These are phyloP conservation scores for Gardenia jasminoides DNA, from an alignment of 257 asterid genomes.

Conservation along the genomic window DNA sequence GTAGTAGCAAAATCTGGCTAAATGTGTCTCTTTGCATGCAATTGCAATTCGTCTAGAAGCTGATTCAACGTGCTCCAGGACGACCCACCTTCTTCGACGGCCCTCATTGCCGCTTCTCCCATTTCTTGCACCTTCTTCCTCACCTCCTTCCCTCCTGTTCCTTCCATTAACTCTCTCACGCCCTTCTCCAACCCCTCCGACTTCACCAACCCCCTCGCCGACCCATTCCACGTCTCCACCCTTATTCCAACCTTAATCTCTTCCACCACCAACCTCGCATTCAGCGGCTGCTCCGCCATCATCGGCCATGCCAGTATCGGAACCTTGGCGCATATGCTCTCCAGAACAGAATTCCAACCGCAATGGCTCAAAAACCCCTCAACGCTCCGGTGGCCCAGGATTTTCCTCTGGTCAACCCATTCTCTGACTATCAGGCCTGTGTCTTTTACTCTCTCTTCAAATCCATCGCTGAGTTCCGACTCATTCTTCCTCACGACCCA, in stretches of 20 bases:
- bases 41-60: conserved; percentile 28
- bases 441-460: conserved; percentile 33
- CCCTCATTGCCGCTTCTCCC: conserved; percentile 41
- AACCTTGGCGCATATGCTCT: conserved; percentile 63
- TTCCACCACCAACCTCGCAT: conserved; percentile 63
- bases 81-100: conserved; percentile 60
- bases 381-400: conserved; percentile 46
- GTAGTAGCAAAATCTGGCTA: no score
- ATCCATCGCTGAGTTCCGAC: conserved; percentile 12
- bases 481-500: conserved; percentile 52
- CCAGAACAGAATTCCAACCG: conserved; percentile 72
- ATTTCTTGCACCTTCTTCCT: conserved; percentile 41
- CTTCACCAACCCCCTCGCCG: conserved; percentile 51
- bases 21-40: conserved; percentile 12
- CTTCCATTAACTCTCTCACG: conserved; percentile 56
- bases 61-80: conserved; percentile 47
- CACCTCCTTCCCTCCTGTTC: conserved; percentile 40
- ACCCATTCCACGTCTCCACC: conserved; percentile 38
- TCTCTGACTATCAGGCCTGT: conserved; percentile 57
- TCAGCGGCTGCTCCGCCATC: conserved; percentile 72
- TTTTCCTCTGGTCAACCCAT: conserved; percentile 69
- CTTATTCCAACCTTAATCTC: conserved; percentile 53
- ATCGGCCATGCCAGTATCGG: conserved; percentile 83
- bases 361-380: conserved; percentile 71
- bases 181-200: conserved; percentile 40